Base-by-base conservation (phyloP, 306 rosid genomes). In the Geum urbanum region DNA sequence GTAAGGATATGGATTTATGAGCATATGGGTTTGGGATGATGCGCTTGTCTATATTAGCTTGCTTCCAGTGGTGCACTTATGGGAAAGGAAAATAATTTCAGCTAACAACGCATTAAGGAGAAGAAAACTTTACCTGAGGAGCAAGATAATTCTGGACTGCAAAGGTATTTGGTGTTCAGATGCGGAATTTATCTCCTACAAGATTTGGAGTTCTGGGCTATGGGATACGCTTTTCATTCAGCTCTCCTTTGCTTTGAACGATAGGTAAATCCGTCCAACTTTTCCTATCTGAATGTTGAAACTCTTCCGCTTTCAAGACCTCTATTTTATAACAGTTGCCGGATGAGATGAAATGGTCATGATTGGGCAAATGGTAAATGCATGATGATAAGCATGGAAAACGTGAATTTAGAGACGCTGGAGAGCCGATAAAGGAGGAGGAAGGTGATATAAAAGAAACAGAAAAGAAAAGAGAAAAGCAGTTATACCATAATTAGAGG, bases 1-100 rank as follows among this genome's bases (percentile, higher is more conserved):
- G 74, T 63, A 53, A 40, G 66, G 57, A 64, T 72, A 77, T 16
- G 32, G 43, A 76, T 74, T 52, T 63, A 64, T 63, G 52, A 77
- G 56, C 55, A 39, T 37, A 9, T 8, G 65, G 40, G 46, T 52
- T 35, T 13, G 61, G 83, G 76, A 41, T 54, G 51, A 64, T n/a
- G 37, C 10, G 50, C 14, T 27, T 6, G 8, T 41, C 69, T 45
- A 24, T 48, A n/a, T 20, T 66, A 44, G 22, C n/a, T 55, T 46
- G 35, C 18, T 7, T 7, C 19, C 9, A 11, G 16, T 49, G 56
- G 12, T 59, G n/a, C 39, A 49, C 51, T 58, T 67, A 27, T 51
- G 56, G 64, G 5, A n/a, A 2, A 32, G 54, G 3, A 22, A 55
- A 48, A 69, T 9, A 54, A 19, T 44, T 69, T 70, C n/a, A 20